Base-by-base conservation (phyloP, 2,329 filamentous ascomycete genomes). In the Aspergillus amoenus region DNA sequence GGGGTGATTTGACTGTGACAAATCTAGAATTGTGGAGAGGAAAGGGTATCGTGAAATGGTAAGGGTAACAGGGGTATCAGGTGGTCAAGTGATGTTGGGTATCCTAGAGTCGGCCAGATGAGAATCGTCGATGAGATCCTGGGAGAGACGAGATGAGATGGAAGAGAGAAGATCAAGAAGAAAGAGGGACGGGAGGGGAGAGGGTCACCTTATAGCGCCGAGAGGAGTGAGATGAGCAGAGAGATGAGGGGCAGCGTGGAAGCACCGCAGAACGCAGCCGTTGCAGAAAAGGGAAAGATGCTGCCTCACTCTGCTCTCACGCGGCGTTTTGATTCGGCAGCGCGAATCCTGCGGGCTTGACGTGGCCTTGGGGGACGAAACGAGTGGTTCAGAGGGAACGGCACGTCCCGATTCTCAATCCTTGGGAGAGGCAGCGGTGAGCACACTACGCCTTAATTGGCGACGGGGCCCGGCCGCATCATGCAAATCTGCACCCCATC, bases 391-490 rank as follows among this genome's bases (percentile, higher is more conserved):
- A 52, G 22, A 52, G 37, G 59, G 45, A 55, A 54, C 51, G 57
- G 57, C 50, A 51, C 57, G 50, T 52, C 54, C 57, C 57, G 55
- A 55, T 47, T 40, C 24, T 47, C 41, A 50, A 51, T 56, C 52
- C 59, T 53, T 52, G 49, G 43, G 50, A n/a, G 53, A 55, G 57
- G 44, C 58, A 63, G 62, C 63, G 63, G 63, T 65, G 63, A 65
- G 54, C 60, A 57, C 52, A 53, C 27, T 30, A 22, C 32, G 22
- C 37, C 41, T 30, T 52, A 45, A 59, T 61, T 61, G 52, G 59
- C 12, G 30, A 37, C 22, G 9, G 24, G 37, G 44, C 32, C 48
- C 43, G 47, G 48, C 40, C 27, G 22, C 9, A 52, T 55, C 55
- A 59, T 55, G 58, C 53, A 56, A 60, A 27, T 55, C 24, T 21